Percentiles rank a stretch among this genome's conserved stretches.
Evolutionary conservation across 148 eudicot species (phyloP).

Genomic region (Rhododendron griersonianum): DNA sequence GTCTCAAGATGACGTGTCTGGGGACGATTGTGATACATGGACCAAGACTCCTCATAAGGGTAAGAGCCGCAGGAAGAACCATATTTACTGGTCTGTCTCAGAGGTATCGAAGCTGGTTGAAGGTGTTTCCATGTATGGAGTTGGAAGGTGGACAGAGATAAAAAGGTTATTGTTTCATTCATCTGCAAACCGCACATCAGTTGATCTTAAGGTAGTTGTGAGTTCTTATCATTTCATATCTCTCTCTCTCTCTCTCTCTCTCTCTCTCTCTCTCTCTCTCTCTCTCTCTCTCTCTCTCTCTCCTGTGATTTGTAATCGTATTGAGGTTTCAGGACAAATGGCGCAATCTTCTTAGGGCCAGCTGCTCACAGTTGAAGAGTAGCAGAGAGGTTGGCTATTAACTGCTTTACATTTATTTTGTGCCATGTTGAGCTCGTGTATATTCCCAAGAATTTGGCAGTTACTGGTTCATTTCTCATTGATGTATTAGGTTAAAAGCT

Average conservation of each 20-base stretch:
- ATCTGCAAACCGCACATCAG: conserved; percentile 24
- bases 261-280: not conserved
- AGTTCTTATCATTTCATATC: not conserved
- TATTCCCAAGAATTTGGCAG: not conserved
- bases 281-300: not conserved
- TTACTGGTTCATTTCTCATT: not conserved
- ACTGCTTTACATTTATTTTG: not conserved
- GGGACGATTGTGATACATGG: conserved; percentile 5
- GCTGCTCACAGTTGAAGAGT: conserved; percentile 10
- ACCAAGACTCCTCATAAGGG: conserved; percentile 9
- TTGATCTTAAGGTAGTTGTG: conserved; percentile 26
- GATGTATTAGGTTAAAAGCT: not conserved
- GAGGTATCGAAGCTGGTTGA: conserved; percentile 26
- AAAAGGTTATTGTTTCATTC: conserved; percentile 16
- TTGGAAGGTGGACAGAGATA: conserved; percentile 29
- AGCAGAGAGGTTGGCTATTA: conserved; percentile 16
- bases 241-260: not conserved
- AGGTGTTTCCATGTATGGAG: conserved; percentile 27
- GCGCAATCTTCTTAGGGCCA: conserved; percentile 31
- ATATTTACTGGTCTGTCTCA: conserved; percentile 24
- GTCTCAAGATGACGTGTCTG: conserved; percentile 11
- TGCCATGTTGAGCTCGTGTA: no score
- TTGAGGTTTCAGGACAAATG: conserved; percentile 25
- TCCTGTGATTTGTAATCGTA: not conserved
- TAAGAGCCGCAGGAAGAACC: conserved; percentile 20